Base-by-base conservation (phyloP, 192 early-diverging fungal genomes). In the Rhizophagus clarus region DNA sequence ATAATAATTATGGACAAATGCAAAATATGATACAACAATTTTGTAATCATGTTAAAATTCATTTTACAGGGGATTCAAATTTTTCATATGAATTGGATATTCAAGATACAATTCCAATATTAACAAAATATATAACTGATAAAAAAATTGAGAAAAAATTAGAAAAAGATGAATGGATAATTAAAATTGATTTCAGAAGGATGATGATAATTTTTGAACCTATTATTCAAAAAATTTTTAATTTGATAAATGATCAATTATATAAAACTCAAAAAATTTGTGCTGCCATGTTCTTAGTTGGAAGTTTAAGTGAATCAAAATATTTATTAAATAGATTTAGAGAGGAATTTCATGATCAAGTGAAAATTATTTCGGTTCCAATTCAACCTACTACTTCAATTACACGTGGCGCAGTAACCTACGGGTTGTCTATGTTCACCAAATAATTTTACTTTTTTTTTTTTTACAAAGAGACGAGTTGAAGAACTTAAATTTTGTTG, bases 161-260 rank as follows among this genome's bases (percentile, higher is more conserved):
- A 83, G 79, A 84, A 85, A 15, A 81, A 77, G 14, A 80, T 85
- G 32, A 84, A 84, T 87, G 84, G 86, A 32, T 79, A 81, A 62
- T 89, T 86, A 72, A 77, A 86, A 1, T 84, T 83, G 26, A 83
- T 62, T 73, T 82, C 85, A 28, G 85, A 88, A 73, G 62, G 76
- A 34, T 76, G 80, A 77, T 80, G 78, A 8, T 61, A 77, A 74
- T 81, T 28, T 84, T 82, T 80, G 80, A 84, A 34, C 78, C 80
- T 42, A 49, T 83, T 67, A 75, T 82, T 64, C 61, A 68, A 3
- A 74, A 82, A 63, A 72, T 87, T 74, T n/a, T 83, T 64, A 68
- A 81, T 29, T 45, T 85, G 66, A 83, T 85, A 26, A 77, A 82
- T 64, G 71, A 79, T 34, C 84, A 85, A 64, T 24, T 83, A 24